Evolutionary conservation across 345 rosid genomes (phyloP), one percentile per base, ranked within the genome.

Genomic region (Kernera saxatilis): DNA sequence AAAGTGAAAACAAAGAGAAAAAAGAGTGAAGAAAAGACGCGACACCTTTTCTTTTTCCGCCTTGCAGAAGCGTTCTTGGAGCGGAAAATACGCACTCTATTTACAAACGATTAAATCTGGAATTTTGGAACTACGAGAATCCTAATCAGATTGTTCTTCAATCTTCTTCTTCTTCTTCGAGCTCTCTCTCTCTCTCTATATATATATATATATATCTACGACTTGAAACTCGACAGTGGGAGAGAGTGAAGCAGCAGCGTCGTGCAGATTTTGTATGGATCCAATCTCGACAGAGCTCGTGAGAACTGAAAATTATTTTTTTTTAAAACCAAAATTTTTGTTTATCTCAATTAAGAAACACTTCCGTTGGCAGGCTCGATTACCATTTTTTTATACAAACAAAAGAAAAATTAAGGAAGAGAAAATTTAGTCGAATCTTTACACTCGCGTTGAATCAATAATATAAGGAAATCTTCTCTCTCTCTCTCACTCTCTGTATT

Each of bases 251-350:
- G 77, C 22, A 63, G 64, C 60, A 30, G 46, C 35, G 59, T 62
- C 37, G 56, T 53, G 57, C 3, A 73, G 78, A 76, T 71, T 77
- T 71, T 76, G 84, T 76, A 74, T 67, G 78, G 87, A 86, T 82
- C 86, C 85, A 83, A 83, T 77, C 88, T 80, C 64, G 60, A 77
- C 81, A 78, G 5, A 49, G 53, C 80, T 67, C 83, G 80, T 76
- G 83, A 82, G 69, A 41, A 58, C 60, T 52, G 29, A 71, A 36
- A 22, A 29, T 67, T 41, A n/a, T n/a, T n/a, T n/a, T n/a, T n/a
- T n/a, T n/a, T n/a, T n/a, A n/a, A n/a, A n/a, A n/a, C 10, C 25
- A 12, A 23, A 40, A 40, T 29, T 17, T 17, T 48, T 11, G 32
- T 4, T 45, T 18, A 15, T 44, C 49, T 15, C 40, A 30, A 36